Conservation (phyloP, 345 rosid genomes). For the Dipteronia dyeriana region DNA sequence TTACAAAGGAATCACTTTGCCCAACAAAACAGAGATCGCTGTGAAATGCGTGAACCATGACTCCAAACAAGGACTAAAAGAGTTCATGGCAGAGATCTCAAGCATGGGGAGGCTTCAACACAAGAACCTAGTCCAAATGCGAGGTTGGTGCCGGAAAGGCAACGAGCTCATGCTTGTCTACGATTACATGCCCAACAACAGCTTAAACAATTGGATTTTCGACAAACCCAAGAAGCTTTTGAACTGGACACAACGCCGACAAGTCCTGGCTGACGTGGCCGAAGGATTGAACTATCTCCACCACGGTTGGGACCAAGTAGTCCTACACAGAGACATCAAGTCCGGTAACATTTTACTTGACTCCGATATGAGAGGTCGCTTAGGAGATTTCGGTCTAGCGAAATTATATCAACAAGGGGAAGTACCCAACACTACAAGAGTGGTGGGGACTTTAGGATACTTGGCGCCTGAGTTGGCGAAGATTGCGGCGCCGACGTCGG, state of each 20-base stretch:
- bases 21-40: slow-evolving; percentile 59
- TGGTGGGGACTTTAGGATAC: slow-evolving; percentile 89
- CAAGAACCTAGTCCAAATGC: slow-evolving; percentile 75
- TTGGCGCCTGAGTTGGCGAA: slow-evolving; percentile 81
- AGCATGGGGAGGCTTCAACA: slow-evolving; percentile 89
- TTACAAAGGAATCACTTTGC: slow-evolving; percentile 50
- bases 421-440: slow-evolving; percentile 74
- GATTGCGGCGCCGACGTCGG: slow-evolving; percentile 51
- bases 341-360: slow-evolving; percentile 82
- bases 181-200: slow-evolving; percentile 88
- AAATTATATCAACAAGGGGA: slow-evolving; percentile 76
- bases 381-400: slow-evolving; percentile 89
- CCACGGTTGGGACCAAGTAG: slow-evolving; percentile 91
- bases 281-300: slow-evolving; percentile 85
- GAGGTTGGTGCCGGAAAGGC: slow-evolving; percentile 86
- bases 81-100: slow-evolving; percentile 95
- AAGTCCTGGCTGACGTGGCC: slow-evolving; percentile 70
- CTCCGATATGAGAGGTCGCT: slow-evolving; percentile 74
- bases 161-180: slow-evolving; percentile 79
- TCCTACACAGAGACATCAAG: slow-evolving; percentile 80
- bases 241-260: slow-evolving; percentile 59
- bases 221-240: slow-evolving; percentile 51
- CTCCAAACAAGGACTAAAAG: slow-evolving; percentile 85
- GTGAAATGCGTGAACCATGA: slow-evolving; percentile 87
- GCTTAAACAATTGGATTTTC: slow-evolving; percentile 75